phyloP scores from a whole-genome alignment of 208 protist species.

The Acanthamoeba royreba region DNA sequence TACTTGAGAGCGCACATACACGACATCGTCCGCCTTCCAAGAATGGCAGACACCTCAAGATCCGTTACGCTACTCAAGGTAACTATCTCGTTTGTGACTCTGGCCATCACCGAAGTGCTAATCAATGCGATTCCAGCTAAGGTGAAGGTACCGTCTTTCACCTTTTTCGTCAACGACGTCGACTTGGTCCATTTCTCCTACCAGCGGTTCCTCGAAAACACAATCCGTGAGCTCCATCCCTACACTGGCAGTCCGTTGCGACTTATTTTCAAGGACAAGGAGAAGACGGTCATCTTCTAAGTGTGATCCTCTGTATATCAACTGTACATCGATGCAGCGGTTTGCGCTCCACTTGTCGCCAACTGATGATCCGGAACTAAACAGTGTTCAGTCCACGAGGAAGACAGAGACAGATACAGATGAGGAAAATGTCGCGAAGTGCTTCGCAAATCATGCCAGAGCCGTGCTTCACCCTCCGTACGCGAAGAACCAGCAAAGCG shows the following conservation, averaged over 20 bases:
- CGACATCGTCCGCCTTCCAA: constrained; percentile 18
- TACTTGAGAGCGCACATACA: neutral
- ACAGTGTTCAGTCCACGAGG: too few species aligned
- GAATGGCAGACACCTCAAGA: constrained; percentile 4
- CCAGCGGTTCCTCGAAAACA: constrained; percentile 31
- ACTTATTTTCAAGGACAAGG: constrained; percentile 47
- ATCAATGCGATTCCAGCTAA: neutral
- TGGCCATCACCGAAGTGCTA: neutral
- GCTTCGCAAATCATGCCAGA: too few species aligned
- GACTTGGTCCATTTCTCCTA: constrained; percentile 36
- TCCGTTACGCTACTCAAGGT: neutral
- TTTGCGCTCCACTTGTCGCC: too few species aligned
- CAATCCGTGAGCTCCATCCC: neutral
- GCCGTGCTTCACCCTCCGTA: too few species aligned
- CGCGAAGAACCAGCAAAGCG: too few species aligned
- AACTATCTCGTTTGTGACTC: too few species aligned
- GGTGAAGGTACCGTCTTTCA: neutral
- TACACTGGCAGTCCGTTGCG: constrained; percentile 17
- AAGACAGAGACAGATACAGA: too few species aligned
- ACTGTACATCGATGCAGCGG: too few species aligned
- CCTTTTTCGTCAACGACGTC: constrained; percentile 40
- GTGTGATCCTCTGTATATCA: too few species aligned
- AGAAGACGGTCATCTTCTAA: neutral
- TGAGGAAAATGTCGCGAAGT: too few species aligned
- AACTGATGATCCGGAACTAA: too few species aligned